Evolutionary conservation across 306 rosid genomes (phyloP).

Genomic region (Corylus americana): DNA sequence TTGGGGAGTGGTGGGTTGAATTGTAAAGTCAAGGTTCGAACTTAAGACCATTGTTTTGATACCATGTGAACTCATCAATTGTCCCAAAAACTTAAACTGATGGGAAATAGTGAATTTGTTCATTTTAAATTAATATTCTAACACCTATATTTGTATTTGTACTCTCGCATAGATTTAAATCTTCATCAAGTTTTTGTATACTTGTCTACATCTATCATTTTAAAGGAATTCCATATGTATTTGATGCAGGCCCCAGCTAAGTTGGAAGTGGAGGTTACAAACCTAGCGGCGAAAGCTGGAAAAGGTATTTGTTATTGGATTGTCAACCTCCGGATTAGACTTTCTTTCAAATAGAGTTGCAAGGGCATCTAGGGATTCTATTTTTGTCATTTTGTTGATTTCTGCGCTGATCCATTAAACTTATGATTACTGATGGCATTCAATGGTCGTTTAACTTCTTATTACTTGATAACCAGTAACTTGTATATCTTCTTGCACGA

Average conservation of each 20-base stretch:
- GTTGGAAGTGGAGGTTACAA: slow-evolving; percentile 94
- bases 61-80: too few relatives aligned
- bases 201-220: slow-evolving; percentile 11
- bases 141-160: background rate
- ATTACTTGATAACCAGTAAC: background rate
- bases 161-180: slow-evolving; percentile 6
- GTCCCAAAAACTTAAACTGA: too few relatives aligned
- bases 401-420: background rate
- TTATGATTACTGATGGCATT: background rate
- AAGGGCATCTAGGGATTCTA: background rate
- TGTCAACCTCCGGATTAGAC: slow-evolving; percentile 14
- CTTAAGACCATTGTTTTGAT: too few relatives aligned
- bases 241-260: slow-evolving; percentile 76
- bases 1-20: too few relatives aligned
- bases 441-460: background rate
- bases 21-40: too few relatives aligned
- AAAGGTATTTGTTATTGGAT: slow-evolving; percentile 56
- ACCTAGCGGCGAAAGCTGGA: slow-evolving; percentile 96
- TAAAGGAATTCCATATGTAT: slow-evolving; percentile 19
- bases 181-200: background rate
- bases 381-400: slow-evolving; percentile 5
- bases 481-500: slow-evolving; percentile 5
- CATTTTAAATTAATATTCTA: too few relatives aligned
- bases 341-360: slow-evolving; percentile 8
- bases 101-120: too few relatives aligned